Base-by-base conservation (phyloP, 2,329 filamentous ascomycete species). In the Penicillium olsonii region DNA sequence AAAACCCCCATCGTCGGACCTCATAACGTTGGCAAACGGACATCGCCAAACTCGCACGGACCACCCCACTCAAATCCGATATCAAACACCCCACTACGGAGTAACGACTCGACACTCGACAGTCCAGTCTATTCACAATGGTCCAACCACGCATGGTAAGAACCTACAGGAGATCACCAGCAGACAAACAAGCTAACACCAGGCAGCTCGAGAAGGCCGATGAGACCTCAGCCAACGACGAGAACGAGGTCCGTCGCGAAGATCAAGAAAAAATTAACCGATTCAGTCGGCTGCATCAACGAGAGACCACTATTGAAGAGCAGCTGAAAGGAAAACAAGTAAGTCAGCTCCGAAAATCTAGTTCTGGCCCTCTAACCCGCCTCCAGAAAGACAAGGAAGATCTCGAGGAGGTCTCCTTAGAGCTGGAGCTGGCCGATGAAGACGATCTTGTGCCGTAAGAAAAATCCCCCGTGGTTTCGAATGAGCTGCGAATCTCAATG, bases 241-340 rank as follows among this genome's bases (percentile, higher is more conserved):
- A 99, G 68, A 87, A 91, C 63, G 89, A 96, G 73, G 94, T 99
- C 51, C 88, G 94, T 53, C 88, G 92, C 66, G 92, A 97, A 71
- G 94, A 99, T 70, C 94, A 99, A 73, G 92, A 97, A 76, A 95
- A 94, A 76, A 99, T 99, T 83, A 99, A 99, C 76, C 87, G 85
- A 58, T 99, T 99, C 79, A 96, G 92, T 72, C 86, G 91, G 37
- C 79, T 99, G 55, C 94, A 99, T 71, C 90, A 95, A 69, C 87
- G 89, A 43, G 88, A 96, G 69, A 80, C 87, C 27, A 73, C 79
- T 3, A 71, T 97, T 3, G 86, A 95, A 67, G 91, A 95, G 40
- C 85, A 94, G 62, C 75, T 97, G 57, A 87, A 87, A 67, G 70
- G 74, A 5, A 96, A 95, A 70, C 84, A 84, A 70, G 92, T 69